Percentiles rank a stretch among this genome's conserved stretches.
Conservation (phyloP, 1,139 yeast species). For the Nakaseomyces kungkrabaensis region DNA sequence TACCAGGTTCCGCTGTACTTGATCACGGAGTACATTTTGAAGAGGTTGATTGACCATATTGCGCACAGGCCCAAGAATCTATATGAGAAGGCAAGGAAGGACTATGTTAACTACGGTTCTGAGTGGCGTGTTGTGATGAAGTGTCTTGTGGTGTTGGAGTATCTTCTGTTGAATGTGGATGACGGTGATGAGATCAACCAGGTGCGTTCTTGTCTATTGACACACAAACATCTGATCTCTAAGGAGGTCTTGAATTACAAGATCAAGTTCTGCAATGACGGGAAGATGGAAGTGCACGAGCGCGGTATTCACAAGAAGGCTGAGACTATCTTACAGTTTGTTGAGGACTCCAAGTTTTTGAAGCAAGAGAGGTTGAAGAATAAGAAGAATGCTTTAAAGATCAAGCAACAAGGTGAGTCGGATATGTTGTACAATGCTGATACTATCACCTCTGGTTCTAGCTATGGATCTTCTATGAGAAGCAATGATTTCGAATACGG, state of each 20-base stretch:
- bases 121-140: constrained; percentile 34
- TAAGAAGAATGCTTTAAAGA: constrained; percentile 24
- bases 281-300: constrained; percentile 31
- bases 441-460: constrained; percentile 6
- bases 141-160: constrained; percentile 30
- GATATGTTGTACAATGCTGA: constrained; percentile 16
- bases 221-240: constrained; percentile 26
- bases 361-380: constrained; percentile 23
- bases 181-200: constrained; percentile 28
- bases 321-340: constrained; percentile 21
- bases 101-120: constrained; percentile 31
- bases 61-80: constrained; percentile 28
- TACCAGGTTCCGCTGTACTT: constrained; percentile 28
- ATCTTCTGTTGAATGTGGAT: constrained; percentile 25
- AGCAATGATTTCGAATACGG: constrained; percentile 9
- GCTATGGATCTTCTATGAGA: constrained; percentile 1
- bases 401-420: constrained; percentile 17
- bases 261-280: constrained; percentile 27
- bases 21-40: constrained; percentile 27
- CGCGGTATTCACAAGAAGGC: constrained; percentile 29
- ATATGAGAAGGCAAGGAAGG: constrained; percentile 32
- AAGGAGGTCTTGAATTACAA: constrained; percentile 25
- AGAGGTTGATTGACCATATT: constrained; percentile 29
- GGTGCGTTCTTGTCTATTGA: constrained; percentile 23
- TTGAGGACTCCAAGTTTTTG: constrained; percentile 26